Conservation (phyloP, 495 filamentous ascomycete genomes). For the Lichina pygmaea region DNA sequence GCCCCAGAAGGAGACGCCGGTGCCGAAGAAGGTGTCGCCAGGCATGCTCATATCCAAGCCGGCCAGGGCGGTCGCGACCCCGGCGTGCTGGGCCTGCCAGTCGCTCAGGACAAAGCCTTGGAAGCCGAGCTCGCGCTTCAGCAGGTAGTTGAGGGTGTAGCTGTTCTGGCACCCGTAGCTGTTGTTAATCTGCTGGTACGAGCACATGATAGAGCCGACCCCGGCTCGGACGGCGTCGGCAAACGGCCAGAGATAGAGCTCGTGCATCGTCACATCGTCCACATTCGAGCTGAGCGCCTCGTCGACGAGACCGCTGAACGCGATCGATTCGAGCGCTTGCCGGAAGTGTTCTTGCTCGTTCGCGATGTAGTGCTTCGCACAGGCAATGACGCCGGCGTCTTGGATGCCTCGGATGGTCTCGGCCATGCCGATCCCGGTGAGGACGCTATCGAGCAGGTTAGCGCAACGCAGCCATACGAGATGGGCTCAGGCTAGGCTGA, state of each 20-base stretch:
- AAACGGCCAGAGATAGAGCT: conserved; percentile 79
- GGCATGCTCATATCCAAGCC: conserved; percentile 94
- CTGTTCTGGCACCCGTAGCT: conserved; percentile 44
- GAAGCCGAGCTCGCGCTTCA: conserved; percentile 83
- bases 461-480: conserved; percentile 36
- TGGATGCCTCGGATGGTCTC: conserved; percentile 63
- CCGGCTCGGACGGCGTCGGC: conserved; percentile 50
- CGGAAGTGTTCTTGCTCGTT: conserved; percentile 71
- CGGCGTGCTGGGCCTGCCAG: conserved; percentile 70
- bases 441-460: conserved; percentile 11
- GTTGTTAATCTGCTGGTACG: conserved; percentile 69
- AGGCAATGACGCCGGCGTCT: conserved; percentile 55
- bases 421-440: conserved; percentile 46
- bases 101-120: conserved; percentile 87
- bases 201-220: conserved; percentile 78
- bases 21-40: conserved; percentile 54
- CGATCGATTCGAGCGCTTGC: conserved; percentile 32
- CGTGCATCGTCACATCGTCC: conserved; percentile 86
- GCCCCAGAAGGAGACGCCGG: conserved; percentile 55
- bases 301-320: conserved; percentile 33
- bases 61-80: conserved; percentile 50
- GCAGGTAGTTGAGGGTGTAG: conserved; percentile 47
- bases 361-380: conserved; percentile 55
- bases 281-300: conserved; percentile 55
- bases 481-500: neutral